Evolutionary conservation across 176 grass and related monocot genomes (phyloP).

Genomic region (Hyparrhenia diplandra): DNA sequence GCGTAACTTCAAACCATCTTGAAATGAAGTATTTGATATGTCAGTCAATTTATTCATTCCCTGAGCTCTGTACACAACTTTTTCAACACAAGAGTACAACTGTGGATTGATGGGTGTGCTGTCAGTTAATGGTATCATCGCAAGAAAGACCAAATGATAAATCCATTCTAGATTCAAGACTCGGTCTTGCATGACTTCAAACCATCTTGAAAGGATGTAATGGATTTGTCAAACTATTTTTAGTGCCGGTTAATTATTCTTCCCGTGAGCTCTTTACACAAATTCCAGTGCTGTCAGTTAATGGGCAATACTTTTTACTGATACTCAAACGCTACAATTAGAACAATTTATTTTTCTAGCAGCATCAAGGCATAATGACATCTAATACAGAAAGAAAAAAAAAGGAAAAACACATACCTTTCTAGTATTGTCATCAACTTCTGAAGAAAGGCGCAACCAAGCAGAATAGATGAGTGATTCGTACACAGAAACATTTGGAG

Average conservation of each 20-base stretch:
- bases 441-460: conserved; percentile 72
- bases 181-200: no score
- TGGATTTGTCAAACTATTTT: background rate
- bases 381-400: background rate
- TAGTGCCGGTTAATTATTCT: background rate
- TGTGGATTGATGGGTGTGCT: background rate
- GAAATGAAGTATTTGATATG: background rate
- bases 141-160: background rate
- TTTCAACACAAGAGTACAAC: background rate
- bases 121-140: background rate
- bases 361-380: background rate
- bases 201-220: no score
- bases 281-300: background rate
- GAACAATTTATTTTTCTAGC: background rate
- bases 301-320: background rate
- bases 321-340: background rate
- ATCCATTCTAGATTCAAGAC: background rate
- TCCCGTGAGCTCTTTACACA: background rate
- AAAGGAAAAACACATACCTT: conserved; percentile 32
- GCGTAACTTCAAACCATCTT: background rate
- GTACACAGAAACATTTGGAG: conserved; percentile 69
- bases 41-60: background rate
- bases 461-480: conserved; percentile 87
- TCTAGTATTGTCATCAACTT: conserved; percentile 49
- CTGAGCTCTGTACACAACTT: background rate